These are phyloP conservation scores for Cryptococcus sp. DNA, from an alignment of 1,284 basidiomycete species.

Conservation along the genomic window DNA sequence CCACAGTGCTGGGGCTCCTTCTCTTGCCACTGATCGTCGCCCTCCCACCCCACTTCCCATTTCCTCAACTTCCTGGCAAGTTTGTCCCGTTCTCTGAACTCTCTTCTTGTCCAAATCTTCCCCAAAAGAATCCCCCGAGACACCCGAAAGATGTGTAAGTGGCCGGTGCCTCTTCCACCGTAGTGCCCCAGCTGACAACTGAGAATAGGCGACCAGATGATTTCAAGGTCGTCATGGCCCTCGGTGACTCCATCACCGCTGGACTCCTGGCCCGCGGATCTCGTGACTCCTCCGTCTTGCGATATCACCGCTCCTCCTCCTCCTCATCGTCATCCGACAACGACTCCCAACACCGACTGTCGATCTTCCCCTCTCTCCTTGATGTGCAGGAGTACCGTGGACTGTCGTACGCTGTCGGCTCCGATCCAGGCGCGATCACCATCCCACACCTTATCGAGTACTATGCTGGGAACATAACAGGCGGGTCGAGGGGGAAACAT, in stretches of 20 bases:
- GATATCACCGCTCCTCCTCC: not conserved
- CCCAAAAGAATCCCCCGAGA: conserved; percentile 8
- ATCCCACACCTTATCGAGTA: conserved; percentile 38
- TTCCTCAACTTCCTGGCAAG: conserved; percentile 11
- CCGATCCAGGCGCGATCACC: conserved; percentile 42
- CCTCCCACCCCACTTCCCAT: not conserved
- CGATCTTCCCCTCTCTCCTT: conserved; percentile 6
- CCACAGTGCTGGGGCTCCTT: no score
- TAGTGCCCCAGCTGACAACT: not conserved
- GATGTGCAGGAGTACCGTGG: conserved; percentile 47
- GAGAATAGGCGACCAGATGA: conserved; percentile 46
- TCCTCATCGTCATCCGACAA: not conserved
- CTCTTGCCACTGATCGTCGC: not conserved
- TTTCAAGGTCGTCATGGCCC: conserved; percentile 45
- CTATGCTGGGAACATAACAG: conserved; percentile 22
- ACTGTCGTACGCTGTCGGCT: conserved; percentile 47
- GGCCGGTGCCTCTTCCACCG: not conserved
- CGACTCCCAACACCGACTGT: not conserved
- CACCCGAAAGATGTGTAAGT: conserved; percentile 32
- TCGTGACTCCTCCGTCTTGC: not conserved
- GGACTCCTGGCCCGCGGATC: conserved; percentile 38
- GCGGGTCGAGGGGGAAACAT: conserved; percentile 31
- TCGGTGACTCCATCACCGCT: conserved; percentile 51
- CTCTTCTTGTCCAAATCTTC: conserved; percentile 21
- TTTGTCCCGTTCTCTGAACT: conserved; percentile 26